Evolutionary conservation across 352 stramenopile species (phyloP).

Genomic region (Pythium volutum): DNA sequence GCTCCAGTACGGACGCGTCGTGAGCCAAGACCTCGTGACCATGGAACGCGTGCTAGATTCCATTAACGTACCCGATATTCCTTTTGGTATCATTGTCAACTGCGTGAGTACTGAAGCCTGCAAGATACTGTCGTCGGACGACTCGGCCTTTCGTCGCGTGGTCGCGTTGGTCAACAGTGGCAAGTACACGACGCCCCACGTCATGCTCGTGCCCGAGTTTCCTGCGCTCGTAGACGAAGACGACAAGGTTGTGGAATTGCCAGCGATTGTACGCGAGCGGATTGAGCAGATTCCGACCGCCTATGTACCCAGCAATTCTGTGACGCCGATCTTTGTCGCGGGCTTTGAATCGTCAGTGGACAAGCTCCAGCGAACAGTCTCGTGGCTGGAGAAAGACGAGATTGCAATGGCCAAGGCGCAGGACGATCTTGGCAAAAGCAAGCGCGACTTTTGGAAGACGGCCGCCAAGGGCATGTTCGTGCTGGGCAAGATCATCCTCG

Average conservation of each 20-base stretch:
- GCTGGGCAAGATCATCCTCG: too few species aligned
- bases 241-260: background rate
- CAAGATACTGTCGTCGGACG: background rate
- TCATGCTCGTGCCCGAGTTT: background rate
- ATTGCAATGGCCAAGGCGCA: too few species aligned
- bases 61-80: too few species aligned
- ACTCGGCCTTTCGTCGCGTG: background rate
- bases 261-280: background rate
- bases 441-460: too few species aligned
- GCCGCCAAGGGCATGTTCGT: too few species aligned
- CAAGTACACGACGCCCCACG: slow-evolving; percentile 12
- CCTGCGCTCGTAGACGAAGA: slow-evolving; percentile 4
- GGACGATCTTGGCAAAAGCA: too few species aligned
- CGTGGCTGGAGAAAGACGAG: too few species aligned
- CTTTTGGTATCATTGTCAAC: slow-evolving; percentile 20
- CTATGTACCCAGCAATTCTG: background rate
- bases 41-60: slow-evolving; percentile 24
- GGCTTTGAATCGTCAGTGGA: background rate
- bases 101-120: background rate
- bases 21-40: slow-evolving; percentile 20
- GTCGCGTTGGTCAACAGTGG: slow-evolving; percentile 15
- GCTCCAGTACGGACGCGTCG: slow-evolving; percentile 21
- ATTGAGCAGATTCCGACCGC: background rate
- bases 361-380: background rate
- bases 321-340: background rate